A percentile compares a stretch with the other conserved stretches of the same genome.
These are phyloP conservation scores for Bromus sterilis DNA, from an alignment of 176 grass and related monocot genomes.

Conservation along the genomic window DNA sequence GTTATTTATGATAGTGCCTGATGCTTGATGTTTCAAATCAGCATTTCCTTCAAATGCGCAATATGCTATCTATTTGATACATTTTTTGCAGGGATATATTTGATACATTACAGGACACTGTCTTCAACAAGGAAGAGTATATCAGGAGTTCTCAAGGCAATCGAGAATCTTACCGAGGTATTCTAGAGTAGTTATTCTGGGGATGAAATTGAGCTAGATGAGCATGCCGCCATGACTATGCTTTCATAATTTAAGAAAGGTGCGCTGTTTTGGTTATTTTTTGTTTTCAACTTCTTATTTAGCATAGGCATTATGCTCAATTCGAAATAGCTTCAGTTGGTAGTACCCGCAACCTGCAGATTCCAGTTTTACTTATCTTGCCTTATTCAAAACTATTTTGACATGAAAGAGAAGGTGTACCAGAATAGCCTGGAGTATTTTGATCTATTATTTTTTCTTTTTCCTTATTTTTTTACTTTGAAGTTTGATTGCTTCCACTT, in stretches of 20 bases:
- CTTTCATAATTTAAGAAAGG: conserved; percentile 30
- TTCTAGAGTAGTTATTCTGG: conserved; percentile 10
- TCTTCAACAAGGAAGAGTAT: neutral
- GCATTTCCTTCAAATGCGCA: neutral
- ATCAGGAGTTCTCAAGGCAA: conserved; percentile 22
- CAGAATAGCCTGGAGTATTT: neutral
- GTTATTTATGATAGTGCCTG: neutral
- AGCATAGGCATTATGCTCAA: neutral
- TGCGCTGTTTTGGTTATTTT: neutral
- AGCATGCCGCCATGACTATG: conserved; percentile 13
- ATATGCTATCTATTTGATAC: neutral
- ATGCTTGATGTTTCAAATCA: neutral
- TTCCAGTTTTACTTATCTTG: conserved; percentile 1
- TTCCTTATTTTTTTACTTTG: neutral
- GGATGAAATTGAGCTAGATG: conserved; percentile 26
- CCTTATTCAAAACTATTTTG: conserved; percentile 10
- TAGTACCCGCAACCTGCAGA: neutral
- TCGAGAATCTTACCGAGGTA: conserved; percentile 23
- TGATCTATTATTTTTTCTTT: neutral
- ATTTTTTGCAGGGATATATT: no score
- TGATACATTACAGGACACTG: conserved; percentile 25
- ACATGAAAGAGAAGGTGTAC: neutral
- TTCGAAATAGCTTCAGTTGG: conserved; percentile 4
- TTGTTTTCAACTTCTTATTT: neutral
- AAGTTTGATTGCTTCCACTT: no score